phyloP scores from a whole-genome alignment of 139 green algal species.

The Closterium sp. region DNA sequence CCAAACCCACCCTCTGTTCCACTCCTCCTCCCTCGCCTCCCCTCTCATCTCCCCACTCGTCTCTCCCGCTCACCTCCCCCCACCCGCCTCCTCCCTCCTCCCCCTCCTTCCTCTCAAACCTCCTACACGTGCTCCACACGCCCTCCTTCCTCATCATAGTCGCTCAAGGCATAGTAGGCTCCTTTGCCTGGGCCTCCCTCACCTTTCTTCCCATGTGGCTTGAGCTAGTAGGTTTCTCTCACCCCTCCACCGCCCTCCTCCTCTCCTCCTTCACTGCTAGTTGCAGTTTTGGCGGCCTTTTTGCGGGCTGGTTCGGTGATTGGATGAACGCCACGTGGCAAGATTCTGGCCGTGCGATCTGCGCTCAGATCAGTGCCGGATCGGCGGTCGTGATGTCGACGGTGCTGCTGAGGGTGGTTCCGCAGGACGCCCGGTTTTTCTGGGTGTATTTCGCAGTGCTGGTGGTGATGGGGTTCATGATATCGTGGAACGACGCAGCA shows the following conservation, averaged over 20 bases:
- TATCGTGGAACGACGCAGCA: conserved; percentile 67
- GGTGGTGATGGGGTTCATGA: conserved; percentile 64
- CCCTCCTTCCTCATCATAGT: conserved; percentile 56
- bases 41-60: neutral
- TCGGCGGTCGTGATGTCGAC: conserved; percentile 18
- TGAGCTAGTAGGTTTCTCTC: conserved; percentile 79
- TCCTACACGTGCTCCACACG: conserved; percentile 10
- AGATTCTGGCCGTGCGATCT: conserved; percentile 38
- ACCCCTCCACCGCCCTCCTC: conserved; percentile 52
- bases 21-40: neutral
- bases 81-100: conserved; percentile 29
- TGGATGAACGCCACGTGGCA: conserved; percentile 4
- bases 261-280: conserved; percentile 26
- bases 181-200: conserved; percentile 83
- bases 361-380: conserved; percentile 36
- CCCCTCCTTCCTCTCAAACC: conserved; percentile 3
- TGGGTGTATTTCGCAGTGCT: conserved; percentile 60
- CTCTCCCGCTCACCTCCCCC: neutral
- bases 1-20: neutral
- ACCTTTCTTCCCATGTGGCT: conserved; percentile 81
- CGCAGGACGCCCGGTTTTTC: conserved; percentile 30
- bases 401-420: conserved; percentile 42
- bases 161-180: conserved; percentile 80
- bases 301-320: conserved; percentile 74
- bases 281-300: conserved; percentile 55